Percentiles rank a stretch among this genome's conserved stretches.
These are phyloP conservation scores for Salinomyces thailandicus DNA, from an alignment of 2,329 filamentous ascomycete species.

Conservation along the genomic window DNA sequence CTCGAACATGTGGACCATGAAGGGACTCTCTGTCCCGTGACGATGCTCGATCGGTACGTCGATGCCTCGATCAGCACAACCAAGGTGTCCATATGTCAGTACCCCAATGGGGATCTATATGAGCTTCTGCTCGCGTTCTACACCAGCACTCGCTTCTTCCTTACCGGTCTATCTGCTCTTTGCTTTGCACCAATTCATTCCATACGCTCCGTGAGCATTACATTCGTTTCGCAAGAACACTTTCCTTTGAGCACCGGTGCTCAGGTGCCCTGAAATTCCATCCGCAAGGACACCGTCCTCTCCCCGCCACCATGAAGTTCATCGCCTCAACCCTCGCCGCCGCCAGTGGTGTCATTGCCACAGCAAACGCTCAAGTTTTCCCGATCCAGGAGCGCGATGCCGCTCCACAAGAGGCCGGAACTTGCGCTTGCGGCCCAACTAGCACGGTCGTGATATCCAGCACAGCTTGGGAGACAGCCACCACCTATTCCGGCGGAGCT, in stretches of 20 bases:
- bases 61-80: too few relatives aligned
- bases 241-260: conserved; percentile 13
- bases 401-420: conserved; percentile 33
- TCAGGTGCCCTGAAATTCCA: conserved; percentile 5
- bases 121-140: too few relatives aligned
- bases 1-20: too few relatives aligned
- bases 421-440: too few relatives aligned
- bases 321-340: conserved; percentile 33
- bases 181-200: conserved; percentile 4
- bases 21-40: too few relatives aligned
- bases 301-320: conserved; percentile 22
- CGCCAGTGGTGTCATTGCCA: conserved; percentile 33
- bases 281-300: conserved; percentile 3
- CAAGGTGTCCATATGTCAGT: too few relatives aligned
- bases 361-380: conserved; percentile 31
- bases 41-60: too few relatives aligned
- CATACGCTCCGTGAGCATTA: conserved; percentile 24
- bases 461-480: conserved; percentile 2
- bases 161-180: neutral
- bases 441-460: conserved; percentile 22
- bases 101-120: too few relatives aligned
- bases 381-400: conserved; percentile 1
- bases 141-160: too few relatives aligned
- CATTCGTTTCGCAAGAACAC: conserved; percentile 14
- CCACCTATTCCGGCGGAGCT: too few relatives aligned